Base-by-base conservation (phyloP, 2,329 filamentous ascomycete genomes). In the Hypomyces perniciosus region DNA sequence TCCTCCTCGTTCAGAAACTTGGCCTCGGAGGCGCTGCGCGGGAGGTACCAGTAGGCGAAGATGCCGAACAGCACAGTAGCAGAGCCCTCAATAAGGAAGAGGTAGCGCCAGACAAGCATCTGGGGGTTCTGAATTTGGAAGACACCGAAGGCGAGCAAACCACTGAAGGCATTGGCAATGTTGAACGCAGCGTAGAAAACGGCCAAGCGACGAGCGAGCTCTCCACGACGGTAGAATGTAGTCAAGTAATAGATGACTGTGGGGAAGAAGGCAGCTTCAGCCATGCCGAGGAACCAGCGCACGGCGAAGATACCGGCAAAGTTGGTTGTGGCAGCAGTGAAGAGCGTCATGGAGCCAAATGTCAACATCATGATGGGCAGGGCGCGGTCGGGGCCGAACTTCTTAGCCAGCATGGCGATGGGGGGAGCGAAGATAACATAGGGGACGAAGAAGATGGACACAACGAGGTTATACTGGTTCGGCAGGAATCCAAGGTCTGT, bases 151-250 rank as follows among this genome's bases (percentile, higher is more conserved):
- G 75, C 68, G 5, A 76, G 65, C 6, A 76, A 66, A 10, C 73
- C 73, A 41, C 70, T 72, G 40, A 76, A 76, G n/a, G 72, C 73
- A 45, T 80, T 83, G 26, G 87, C 86, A 52, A 91, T 86, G 60
- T 85, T 87, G 27, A 79, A 83, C 0, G 86, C 86, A 0, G 86
- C 87, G 59, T 90, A 91, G 71, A 90, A 90, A 55, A 89, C 69
- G 45, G 85, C 85, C 2, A 59, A 68, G 2, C 73, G 64, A 4
- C 74, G 62, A 0, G 72, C 73, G 1, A 75, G 62, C 52, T 75
- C 72, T 31, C 71, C 70, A 26, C 72, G 67, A 26, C 72, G 71
- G 55, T 77, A 81, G 40, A 81, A 80, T 0, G 77, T 67, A 0
- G 77, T 67, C 62, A 73, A 59, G 66, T 74, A 81, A 61, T 78